Evolutionary conservation across 352 stramenopile species (phyloP).

Genomic region (Phytophthora tentaculata): DNA sequence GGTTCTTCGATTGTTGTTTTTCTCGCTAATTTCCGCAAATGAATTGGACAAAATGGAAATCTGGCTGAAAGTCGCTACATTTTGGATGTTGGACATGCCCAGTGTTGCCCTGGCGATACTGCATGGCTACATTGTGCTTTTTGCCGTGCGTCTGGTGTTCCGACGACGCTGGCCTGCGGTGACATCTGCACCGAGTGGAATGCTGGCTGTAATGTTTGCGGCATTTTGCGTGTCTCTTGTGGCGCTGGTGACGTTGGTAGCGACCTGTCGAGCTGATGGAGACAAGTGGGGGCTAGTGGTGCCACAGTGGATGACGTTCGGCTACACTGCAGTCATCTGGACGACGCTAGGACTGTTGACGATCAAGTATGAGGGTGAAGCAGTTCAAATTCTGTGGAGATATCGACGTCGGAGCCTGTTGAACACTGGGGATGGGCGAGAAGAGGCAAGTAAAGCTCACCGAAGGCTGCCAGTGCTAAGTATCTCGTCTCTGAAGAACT

Average conservation of each 20-base stretch:
- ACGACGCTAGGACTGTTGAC: slow-evolving; percentile 29
- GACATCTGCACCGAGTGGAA: background rate
- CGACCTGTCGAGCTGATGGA: slow-evolving; percentile 8
- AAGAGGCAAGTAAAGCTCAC: background rate
- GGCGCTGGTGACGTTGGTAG: slow-evolving; percentile 23
- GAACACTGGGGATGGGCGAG: background rate
- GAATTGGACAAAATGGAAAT: background rate
- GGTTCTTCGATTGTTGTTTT: slow-evolving; percentile 34
- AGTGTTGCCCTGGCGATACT: slow-evolving; percentile 32
- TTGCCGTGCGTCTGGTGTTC: slow-evolving; percentile 32
- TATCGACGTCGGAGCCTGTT: slow-evolving; percentile 20
- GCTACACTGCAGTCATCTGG: slow-evolving; percentile 36
- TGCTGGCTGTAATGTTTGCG: slow-evolving; percentile 17
- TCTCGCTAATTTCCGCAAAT: slow-evolving; percentile 13
- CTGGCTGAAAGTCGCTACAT: slow-evolving; percentile 21
- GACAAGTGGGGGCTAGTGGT: slow-evolving; percentile 6
- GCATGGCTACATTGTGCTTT: slow-evolving; percentile 45
- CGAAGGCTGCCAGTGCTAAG: slow-evolving; percentile 21
- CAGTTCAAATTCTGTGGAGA: slow-evolving; percentile 26
- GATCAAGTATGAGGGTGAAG: slow-evolving; percentile 28
- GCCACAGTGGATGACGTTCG: slow-evolving; percentile 28
- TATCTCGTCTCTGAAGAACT: slow-evolving; percentile 22
- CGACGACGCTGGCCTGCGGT: slow-evolving; percentile 28
- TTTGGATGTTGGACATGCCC: slow-evolving; percentile 46
- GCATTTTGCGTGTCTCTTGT: slow-evolving; percentile 28